These are phyloP conservation scores for Puccinia sorghi DNA, from an alignment of 1,284 basidiomycete genomes.

Conservation along the genomic window DNA sequence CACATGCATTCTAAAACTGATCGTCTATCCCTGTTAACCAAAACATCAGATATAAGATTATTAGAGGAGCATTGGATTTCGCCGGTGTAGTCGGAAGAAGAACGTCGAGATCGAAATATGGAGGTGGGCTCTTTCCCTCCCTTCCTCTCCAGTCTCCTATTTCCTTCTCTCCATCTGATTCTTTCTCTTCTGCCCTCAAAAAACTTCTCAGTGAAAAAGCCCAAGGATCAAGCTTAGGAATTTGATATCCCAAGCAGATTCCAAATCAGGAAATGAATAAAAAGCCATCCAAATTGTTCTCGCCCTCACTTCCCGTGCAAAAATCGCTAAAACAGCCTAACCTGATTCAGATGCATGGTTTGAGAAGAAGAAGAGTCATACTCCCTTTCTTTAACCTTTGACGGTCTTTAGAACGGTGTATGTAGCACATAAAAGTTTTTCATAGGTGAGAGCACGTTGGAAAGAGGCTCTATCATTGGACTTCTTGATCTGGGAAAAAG, in stretches of 20 bases:
- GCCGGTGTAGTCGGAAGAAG: slow-evolving; percentile 83
- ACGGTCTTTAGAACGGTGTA: no score
- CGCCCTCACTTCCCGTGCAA: not conserved
- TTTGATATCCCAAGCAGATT: not conserved
- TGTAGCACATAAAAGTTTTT: no score
- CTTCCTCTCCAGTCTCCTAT: not conserved
- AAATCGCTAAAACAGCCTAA: no score
- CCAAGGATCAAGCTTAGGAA: slow-evolving; percentile 11
- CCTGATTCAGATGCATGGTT: no score
- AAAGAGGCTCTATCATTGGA: no score
- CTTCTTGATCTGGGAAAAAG: no score
- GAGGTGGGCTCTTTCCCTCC: slow-evolving; percentile 65
- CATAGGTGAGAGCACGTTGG: no score
- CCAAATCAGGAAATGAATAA: not conserved
- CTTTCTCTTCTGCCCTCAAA: not conserved
- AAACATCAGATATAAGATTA: slow-evolving; percentile 80
- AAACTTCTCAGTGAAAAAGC: slow-evolving; percentile 17
- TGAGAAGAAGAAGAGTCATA: no score
- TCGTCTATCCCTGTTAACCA: not conserved
- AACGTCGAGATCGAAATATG: slow-evolving; percentile 86
- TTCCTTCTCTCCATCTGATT: not conserved
- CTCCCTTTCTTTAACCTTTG: no score
- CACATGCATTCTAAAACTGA: not conserved
- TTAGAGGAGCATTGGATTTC: slow-evolving; percentile 89
- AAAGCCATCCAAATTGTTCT: no score